A percentile compares a stretch with the other conserved stretches of the same genome.
Evolutionary conservation across 2,329 filamentous ascomycete genomes (phyloP).

Genomic region (Colletotrichum siamense): DNA sequence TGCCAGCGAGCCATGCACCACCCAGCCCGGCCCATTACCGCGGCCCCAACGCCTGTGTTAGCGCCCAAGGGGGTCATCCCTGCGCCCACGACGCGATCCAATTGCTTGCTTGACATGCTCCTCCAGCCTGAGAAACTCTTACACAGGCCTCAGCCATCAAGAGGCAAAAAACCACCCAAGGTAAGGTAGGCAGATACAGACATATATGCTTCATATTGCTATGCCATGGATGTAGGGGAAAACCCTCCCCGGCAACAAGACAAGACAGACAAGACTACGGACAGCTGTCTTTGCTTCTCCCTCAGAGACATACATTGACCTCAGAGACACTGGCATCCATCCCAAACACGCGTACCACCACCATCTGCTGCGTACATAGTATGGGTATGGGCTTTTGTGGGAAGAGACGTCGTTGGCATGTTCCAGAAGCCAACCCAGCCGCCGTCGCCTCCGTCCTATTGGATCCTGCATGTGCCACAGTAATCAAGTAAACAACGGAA

Average conservation of each 20-base stretch:
- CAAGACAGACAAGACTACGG: neutral
- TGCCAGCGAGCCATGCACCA: neutral
- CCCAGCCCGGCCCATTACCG: conserved; percentile 6
- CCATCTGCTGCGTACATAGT: neutral
- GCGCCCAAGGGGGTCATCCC: conserved; percentile 14
- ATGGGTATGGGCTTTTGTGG: neutral
- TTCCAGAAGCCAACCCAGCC: conserved; percentile 17
- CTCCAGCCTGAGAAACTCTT: neutral
- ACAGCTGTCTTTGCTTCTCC: neutral
- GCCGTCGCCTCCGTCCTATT: neutral
- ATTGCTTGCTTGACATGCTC: conserved; percentile 10
- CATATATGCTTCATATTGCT: neutral
- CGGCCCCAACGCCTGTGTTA: conserved; percentile 9
- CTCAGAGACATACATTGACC: neutral
- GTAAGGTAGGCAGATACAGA: neutral
- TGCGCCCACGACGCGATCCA: conserved; percentile 5
- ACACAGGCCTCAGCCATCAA: neutral
- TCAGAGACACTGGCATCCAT: neutral
- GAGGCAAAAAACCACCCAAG: neutral
- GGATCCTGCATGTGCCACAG: neutral
- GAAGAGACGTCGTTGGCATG: neutral
- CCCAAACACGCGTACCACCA: neutral
- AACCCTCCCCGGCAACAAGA: neutral
- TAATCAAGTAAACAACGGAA: neutral
- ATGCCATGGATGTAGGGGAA: neutral